These are phyloP conservation scores for Saitozyma sp. DNA, from an alignment of 768 basidiomycete species.

Conservation along the genomic window DNA sequence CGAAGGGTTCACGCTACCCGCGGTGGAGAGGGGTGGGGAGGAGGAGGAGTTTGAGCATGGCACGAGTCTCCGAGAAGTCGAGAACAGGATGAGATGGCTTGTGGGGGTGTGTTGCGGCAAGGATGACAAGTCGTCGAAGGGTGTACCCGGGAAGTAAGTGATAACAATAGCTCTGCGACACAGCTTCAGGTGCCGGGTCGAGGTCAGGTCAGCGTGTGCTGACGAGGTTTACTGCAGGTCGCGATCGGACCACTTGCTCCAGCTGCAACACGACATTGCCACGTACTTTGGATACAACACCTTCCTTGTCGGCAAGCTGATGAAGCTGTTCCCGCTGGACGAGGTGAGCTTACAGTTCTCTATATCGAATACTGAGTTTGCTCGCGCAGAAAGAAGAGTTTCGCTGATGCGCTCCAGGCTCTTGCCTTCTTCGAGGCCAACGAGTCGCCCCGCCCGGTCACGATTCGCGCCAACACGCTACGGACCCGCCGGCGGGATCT, in stretches of 20 bases:
- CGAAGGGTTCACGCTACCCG: constrained; percentile 48
- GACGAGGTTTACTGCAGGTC: constrained; percentile 58
- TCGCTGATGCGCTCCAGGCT: constrained; percentile 60
- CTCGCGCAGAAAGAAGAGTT: no score
- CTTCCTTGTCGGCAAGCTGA: constrained; percentile 90
- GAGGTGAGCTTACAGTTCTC: constrained; percentile 63
- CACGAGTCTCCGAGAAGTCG: constrained; percentile 49
- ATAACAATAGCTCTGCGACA: no score
- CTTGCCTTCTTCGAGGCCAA: constrained; percentile 98
- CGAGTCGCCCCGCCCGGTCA: constrained; percentile 91
- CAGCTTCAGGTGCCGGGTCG: no score
- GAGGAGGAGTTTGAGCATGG: constrained; percentile 50
- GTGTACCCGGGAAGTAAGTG: constrained; percentile 51
- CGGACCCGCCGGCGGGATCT: constrained; percentile 90
- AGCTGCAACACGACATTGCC: constrained; percentile 82
- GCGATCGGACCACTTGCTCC: constrained; percentile 84
- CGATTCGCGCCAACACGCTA: constrained; percentile 95
- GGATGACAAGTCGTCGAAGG: constrained; percentile 47
- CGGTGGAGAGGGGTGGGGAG: constrained; percentile 45
- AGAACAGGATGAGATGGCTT: constrained; percentile 52
- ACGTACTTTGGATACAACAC: constrained; percentile 98
- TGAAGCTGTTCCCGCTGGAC: constrained; percentile 84
- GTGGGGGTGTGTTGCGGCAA: constrained; percentile 48
- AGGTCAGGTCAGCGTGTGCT: constrained; percentile 2
- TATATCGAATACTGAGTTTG: no score